Evolutionary conservation across 2,329 filamentous ascomycete genomes (phyloP).

Genomic region (Monilinia fructigena): DNA sequence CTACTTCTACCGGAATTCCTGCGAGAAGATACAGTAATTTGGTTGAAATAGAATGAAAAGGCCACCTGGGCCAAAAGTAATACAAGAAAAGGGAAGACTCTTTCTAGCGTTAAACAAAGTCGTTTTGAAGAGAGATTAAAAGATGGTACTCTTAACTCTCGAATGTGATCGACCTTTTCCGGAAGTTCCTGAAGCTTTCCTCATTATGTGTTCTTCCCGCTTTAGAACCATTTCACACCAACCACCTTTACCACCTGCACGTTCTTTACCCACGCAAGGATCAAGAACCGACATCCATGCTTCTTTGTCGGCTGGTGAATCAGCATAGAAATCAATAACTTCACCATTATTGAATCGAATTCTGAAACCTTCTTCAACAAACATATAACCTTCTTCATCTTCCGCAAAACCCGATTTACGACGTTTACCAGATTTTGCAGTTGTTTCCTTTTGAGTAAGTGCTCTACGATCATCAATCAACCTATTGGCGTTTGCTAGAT

Average conservation of each 20-base stretch:
- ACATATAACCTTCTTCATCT: constrained; percentile 99
- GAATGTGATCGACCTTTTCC: constrained; percentile 34
- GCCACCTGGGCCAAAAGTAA: constrained; percentile 21
- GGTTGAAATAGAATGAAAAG: constrained; percentile 12
- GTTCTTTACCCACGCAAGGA: constrained; percentile 53
- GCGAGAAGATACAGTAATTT: constrained; percentile 7
- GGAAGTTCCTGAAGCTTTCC: constrained; percentile 31
- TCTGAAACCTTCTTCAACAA: constrained; percentile 97
- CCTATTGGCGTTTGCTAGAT: constrained; percentile 86
- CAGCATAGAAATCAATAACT: constrained; percentile 81
- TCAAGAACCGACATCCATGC: constrained; percentile 94
- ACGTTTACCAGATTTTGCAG: constrained; percentile 71
- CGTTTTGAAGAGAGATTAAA: constrained; percentile 10
- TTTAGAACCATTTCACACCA: constrained; percentile 69
- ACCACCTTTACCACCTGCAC: constrained; percentile 53
- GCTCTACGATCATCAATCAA: constrained; percentile 88
- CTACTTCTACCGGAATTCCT: constrained; percentile 4
- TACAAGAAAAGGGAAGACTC: constrained; percentile 13
- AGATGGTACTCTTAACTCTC: constrained; percentile 37
- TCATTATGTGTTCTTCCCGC: constrained; percentile 48
- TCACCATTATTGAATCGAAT: constrained; percentile 98
- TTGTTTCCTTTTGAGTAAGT: constrained; percentile 79
- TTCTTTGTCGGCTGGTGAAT: constrained; percentile 82
- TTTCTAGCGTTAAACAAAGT: constrained; percentile 1
- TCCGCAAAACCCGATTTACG: constrained; percentile 95